A percentile compares a stretch with the other conserved stretches of the same genome.
These are phyloP conservation scores for Leccinum rimulosum DNA, from an alignment of 768 basidiomycete species.

Conservation along the genomic window DNA sequence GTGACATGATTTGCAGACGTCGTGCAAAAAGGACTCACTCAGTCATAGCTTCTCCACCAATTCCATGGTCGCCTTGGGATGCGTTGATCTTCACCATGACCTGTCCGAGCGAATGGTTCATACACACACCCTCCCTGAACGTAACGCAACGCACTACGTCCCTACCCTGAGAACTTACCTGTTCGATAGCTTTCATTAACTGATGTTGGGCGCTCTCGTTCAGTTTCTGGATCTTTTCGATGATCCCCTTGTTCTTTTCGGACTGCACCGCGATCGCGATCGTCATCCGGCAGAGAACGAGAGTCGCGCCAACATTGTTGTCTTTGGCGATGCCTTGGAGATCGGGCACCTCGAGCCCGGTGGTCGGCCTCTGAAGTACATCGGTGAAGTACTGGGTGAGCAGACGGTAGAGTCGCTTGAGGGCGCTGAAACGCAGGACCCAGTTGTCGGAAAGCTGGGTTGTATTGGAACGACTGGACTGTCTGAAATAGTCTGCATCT, in stretches of 20 bases:
- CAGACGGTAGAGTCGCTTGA: conserved; percentile 83
- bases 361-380: conserved; percentile 76
- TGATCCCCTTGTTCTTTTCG: conserved; percentile 83
- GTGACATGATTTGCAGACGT: conserved; percentile 9
- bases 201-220: conserved; percentile 83
- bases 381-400: conserved; percentile 88
- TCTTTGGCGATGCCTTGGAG: conserved; percentile 85
- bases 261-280: conserved; percentile 89
- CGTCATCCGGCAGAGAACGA: conserved; percentile 75
- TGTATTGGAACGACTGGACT: conserved; percentile 52
- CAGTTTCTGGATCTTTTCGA: conserved; percentile 83
- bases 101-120: conserved; percentile 34
- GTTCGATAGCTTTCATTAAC: conserved; percentile 92
- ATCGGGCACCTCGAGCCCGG: conserved; percentile 81
- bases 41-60: conserved; percentile 65
- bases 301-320: conserved; percentile 57
- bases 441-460: conserved; percentile 78
- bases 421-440: conserved; percentile 79
- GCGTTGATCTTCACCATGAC: conserved; percentile 72
- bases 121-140: background rate
- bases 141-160: background rate
- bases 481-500: conserved; percentile 77
- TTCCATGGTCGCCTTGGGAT: conserved; percentile 44
- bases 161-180: conserved; percentile 47
- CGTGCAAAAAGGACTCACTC: conserved; percentile 54